Base-by-base conservation (phyloP, 176 grass and related monocot genomes). In the Phoenix dactylifera region DNA sequence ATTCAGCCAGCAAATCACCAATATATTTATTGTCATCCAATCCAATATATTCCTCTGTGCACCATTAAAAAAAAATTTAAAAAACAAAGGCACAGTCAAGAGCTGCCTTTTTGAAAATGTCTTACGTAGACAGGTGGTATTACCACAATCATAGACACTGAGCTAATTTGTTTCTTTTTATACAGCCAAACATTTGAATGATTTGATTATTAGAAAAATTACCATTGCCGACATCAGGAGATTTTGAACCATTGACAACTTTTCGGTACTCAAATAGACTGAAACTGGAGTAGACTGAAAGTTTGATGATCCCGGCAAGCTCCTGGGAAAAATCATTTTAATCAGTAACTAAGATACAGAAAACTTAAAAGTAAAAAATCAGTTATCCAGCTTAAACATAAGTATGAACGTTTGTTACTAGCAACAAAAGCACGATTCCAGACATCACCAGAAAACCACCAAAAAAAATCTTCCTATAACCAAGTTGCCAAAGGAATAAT, bases 21-120 rank as follows among this genome's bases (percentile, higher is more conserved):
- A 98, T 85, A 72, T 98, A 98, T 77, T 93, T 98, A 67, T 93
- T 98, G 71, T 98, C 88, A 52, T 98, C 94, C 65, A 98, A 74
- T 51, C 82, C 94, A 48, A 98, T 86, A 39, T 89, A 93, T 77
- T 98, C 94, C 77, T 98, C 94, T 98, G 88, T 63, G 30, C 29
- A 57, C 3, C 50, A 55, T 7, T 88, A 19, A 63, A 22, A 49
- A 74, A 68, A 57, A 32, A 29, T 28, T 28, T 1, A 39, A 39
- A 39, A 10, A 39, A 39, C 1, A 39, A 10, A 39, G 1, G 10
- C 32, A 12, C 32, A 2, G 7, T 39, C 32, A 39, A 12, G 7
- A 39, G 32, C 32, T 39, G 32, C 32, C 7, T 39, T 39, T 4
- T 1, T 55, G 22, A 26, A 51, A 52, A 44, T 2, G 23, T 10